A percentile compares a stretch with the other conserved stretches of the same genome.
phyloP scores from a whole-genome alignment of 164 flowering plant genomes.

The Macadamia integrifolia region DNA sequence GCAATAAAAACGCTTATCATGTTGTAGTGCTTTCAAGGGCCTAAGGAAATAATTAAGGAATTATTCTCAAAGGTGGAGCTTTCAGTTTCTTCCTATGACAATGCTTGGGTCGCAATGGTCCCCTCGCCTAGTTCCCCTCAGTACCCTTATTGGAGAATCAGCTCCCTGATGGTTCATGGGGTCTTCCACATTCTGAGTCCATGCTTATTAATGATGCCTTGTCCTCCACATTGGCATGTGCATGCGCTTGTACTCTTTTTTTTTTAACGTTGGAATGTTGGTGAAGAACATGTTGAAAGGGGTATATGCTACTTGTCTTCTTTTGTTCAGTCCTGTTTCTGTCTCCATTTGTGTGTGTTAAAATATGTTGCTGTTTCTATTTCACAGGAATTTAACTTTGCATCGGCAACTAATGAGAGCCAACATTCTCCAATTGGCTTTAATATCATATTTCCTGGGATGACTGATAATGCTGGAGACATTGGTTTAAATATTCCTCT shows the following conservation, averaged over 20 bases:
- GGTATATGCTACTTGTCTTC: conserved; percentile 29
- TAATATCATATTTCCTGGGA: too few relatives aligned
- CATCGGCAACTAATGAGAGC: too few relatives aligned
- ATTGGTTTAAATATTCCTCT: too few relatives aligned
- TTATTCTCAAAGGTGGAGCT: conserved; percentile 61
- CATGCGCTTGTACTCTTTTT: conserved; percentile 81
- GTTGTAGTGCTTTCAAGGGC: conserved; percentile 33
- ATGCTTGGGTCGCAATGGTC: conserved; percentile 98
- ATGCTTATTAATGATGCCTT: conserved; percentile 19
- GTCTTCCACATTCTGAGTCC: conserved; percentile 39
- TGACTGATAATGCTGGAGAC: too few relatives aligned
- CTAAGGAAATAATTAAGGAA: conserved; percentile 48
- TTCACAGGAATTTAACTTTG: too few relatives aligned
- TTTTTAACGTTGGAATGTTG: conserved; percentile 67
- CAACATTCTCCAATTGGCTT: too few relatives aligned
- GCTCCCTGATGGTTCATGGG: conserved; percentile 81
- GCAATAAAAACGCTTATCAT: not conserved
- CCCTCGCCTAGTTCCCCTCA: conserved; percentile 47
- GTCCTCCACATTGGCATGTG: conserved; percentile 59
- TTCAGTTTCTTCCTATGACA: conserved; percentile 82
- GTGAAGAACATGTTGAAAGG: conserved; percentile 54
- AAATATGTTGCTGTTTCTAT: too few relatives aligned
- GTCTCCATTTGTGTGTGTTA: too few relatives aligned
- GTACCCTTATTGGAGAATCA: conserved; percentile 65
- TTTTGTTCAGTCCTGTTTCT: not conserved